These are phyloP conservation scores for Ophiostoma ulmi DNA, from an alignment of 2,329 filamentous ascomycete species.

Conservation along the genomic window DNA sequence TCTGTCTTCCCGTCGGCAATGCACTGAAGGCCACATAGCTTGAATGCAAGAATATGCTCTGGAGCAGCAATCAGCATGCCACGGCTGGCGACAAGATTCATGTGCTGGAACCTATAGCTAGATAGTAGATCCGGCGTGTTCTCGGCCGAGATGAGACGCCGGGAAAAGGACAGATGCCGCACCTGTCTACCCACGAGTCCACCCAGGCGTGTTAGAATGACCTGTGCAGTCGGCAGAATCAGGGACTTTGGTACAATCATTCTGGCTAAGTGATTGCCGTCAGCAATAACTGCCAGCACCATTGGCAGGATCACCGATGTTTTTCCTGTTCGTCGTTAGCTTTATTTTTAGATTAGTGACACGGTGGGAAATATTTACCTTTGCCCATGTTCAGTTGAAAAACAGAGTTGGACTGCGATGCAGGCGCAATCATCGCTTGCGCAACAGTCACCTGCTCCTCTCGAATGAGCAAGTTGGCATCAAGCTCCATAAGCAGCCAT, in stretches of 20 bases:
- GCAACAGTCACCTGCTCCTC: conserved; percentile 59
- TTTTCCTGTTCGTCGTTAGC: conserved; percentile 41
- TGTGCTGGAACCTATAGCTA: conserved; percentile 28
- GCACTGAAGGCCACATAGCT: conserved; percentile 55
- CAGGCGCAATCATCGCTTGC: conserved; percentile 51
- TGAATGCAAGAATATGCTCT: conserved; percentile 61
- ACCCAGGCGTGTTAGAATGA: conserved; percentile 51
- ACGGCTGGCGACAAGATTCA: conserved; percentile 37
- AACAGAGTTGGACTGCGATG: conserved; percentile 51
- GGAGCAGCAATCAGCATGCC: conserved; percentile 58
- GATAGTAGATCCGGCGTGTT: not conserved
- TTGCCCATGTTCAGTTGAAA: conserved; percentile 65
- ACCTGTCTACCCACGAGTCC: conserved; percentile 50
- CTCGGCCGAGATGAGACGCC: conserved; percentile 40
- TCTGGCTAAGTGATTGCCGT: conserved; percentile 44
- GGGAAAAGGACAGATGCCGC: conserved; percentile 54
- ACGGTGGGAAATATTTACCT: conserved; percentile 28
- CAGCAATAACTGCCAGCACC: conserved; percentile 43
- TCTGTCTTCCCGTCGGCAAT: conserved; percentile 44
- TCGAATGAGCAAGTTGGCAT: conserved; percentile 58
- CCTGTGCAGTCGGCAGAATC: conserved; percentile 52
- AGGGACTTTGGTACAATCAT: conserved; percentile 54
- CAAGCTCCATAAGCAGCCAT: conserved; percentile 63
- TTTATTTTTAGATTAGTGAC: not conserved
- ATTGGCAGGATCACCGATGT: conserved; percentile 54